These are phyloP conservation scores for Phialemonium atrogriseum DNA, from an alignment of 2,329 filamentous ascomycete species.

Conservation along the genomic window DNA sequence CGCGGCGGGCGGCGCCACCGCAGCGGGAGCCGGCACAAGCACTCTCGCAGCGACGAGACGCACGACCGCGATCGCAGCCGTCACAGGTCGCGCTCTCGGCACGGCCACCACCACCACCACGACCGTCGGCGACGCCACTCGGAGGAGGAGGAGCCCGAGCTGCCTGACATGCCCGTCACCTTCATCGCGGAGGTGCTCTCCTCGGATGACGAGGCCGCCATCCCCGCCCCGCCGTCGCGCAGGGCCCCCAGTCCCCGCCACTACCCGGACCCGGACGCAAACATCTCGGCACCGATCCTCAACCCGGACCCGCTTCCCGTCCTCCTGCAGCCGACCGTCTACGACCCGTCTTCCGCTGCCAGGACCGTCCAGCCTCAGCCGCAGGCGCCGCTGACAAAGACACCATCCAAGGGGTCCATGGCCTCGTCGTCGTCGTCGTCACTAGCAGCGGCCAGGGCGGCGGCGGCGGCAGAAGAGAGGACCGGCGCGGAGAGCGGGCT, in stretches of 20 bases:
- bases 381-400: conserved; percentile 4
- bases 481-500: no score
- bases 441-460: conserved; percentile 12
- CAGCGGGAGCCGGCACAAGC: conserved; percentile 16
- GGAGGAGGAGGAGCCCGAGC: conserved; percentile 9
- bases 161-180: conserved; percentile 9
- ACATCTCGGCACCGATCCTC: conserved; percentile 43
- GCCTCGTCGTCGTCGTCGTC: conserved; percentile 8
- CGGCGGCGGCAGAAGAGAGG: conserved; percentile 23
- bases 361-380: conserved; percentile 8
- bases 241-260: conserved; percentile 13
- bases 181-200: conserved; percentile 16
- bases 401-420: conserved; percentile 1
- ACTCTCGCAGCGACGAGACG: conserved; percentile 17
- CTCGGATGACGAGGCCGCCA: conserved; percentile 16
- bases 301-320: conserved; percentile 39
- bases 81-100: conserved; percentile 8
- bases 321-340: conserved; percentile 48
- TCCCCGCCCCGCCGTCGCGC: conserved; percentile 1
- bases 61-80: conserved; percentile 13
- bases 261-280: conserved; percentile 13
- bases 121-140: conserved; percentile 13
- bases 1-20: conserved; percentile 12
- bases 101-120: conserved; percentile 10
- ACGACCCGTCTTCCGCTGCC: conserved; percentile 32